Base-by-base conservation (phyloP, 2,329 filamentous ascomycete species). In the Geosmithia flava region DNA sequence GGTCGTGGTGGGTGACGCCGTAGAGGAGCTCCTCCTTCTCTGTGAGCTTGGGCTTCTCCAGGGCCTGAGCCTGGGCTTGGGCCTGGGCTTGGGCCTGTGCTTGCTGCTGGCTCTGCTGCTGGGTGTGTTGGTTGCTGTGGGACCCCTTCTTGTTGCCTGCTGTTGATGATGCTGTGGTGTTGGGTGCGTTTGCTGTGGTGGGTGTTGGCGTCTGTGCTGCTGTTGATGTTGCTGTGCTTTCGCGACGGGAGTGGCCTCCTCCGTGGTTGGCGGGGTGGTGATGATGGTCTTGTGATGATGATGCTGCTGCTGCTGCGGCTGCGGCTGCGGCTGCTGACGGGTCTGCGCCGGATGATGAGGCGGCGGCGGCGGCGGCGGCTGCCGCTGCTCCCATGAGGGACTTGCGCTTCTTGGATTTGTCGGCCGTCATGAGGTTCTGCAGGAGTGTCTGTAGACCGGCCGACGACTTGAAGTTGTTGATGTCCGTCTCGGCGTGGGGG, bases 381-480 rank as follows among this genome's bases (percentile, higher is more conserved):
- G 70, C 74, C 23, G 84, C 83, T 8, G 72, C 68, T 2, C 76
- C 79, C 57, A 84, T 74, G 23, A 85, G 68, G 4, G 82, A 82
- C 62, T 83, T 88, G 50, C 87, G 83, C 66, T 96, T 96, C 72
- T 95, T 94, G 52, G 81, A 82, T 63, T 93, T 90, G 64, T 96
- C 91, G 47, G 82, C 82, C 49, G 78, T 80, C 63, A 95, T 78
- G 37, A 97, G 78, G 53, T 84, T 89, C 59, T 91, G 83, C 51
- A 95, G 78, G 17, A 97, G 76, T 48, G 82, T 80, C 48, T 87
- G 81, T 3, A 98, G 70, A 7, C 88, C 88, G 52, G 82, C 74
- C 48, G 86, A 94, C 17, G 86, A 85, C 58, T 87, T 87, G 68
- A 94, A 95, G 44, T 80, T 73, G 56, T 75, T 76, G 51, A 87